phyloP scores from a whole-genome alignment of 2,329 filamentous ascomycete genomes.

The Epichloe scottii region DNA sequence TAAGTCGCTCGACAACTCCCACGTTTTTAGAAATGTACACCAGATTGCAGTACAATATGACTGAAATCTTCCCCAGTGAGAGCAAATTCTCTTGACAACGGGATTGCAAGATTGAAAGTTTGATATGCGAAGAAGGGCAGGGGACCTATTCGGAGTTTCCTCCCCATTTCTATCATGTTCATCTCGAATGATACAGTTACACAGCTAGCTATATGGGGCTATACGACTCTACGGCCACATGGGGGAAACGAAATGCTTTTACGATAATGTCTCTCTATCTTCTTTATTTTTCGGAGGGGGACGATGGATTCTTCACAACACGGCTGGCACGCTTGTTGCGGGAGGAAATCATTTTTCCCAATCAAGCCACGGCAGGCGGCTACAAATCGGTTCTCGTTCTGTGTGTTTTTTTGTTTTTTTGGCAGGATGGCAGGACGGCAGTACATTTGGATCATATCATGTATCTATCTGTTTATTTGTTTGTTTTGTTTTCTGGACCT shows the following conservation, averaged over 20 bases:
- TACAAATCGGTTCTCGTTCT: background rate
- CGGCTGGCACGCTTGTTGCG: conserved; percentile 5
- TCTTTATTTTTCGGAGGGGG: background rate
- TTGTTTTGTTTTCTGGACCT: background rate
- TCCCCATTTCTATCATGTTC: background rate
- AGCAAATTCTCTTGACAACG: background rate
- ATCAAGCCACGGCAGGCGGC: background rate
- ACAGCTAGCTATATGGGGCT: background rate
- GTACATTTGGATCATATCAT: background rate
- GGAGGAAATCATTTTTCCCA: background rate
- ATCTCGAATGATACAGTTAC: background rate
- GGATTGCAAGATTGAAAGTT: background rate
- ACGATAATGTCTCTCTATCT: conserved; percentile 6
- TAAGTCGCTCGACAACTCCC: conserved; percentile 4
- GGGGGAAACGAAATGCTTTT: conserved; percentile 1
- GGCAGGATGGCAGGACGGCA: background rate
- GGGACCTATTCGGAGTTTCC: background rate
- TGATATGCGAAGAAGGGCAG: background rate
- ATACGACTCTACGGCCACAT: conserved; percentile 1
- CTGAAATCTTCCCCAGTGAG: background rate
- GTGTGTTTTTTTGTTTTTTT: background rate
- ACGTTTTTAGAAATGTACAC: conserved; percentile 8
- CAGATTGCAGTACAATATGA: background rate
- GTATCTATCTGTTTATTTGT: background rate
- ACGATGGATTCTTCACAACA: background rate